Percentiles rank a stretch among this genome's conserved stretches.
Conservation (phyloP, 202 grass and related monocot genomes). For the Brachypodium distachyon region DNA sequence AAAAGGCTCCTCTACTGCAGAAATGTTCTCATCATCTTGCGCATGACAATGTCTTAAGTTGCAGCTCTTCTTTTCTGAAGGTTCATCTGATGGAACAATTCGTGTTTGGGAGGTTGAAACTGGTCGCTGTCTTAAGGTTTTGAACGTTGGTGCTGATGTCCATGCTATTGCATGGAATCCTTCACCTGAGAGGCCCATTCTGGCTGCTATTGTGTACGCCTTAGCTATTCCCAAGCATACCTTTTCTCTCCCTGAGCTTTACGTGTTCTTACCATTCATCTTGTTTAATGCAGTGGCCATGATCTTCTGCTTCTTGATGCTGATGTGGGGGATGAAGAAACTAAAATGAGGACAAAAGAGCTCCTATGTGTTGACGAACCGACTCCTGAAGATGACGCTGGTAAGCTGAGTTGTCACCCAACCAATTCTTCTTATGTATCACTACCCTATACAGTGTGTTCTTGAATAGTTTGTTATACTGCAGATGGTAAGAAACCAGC, state of each 20-base stretch:
- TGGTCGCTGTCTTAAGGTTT: slow-evolving; percentile 70
- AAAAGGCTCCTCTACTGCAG: not conserved
- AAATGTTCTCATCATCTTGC: not conserved
- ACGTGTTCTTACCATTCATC: slow-evolving; percentile 12
- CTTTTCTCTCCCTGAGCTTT: slow-evolving; percentile 1
- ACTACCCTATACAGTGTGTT: not conserved
- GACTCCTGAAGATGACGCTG: slow-evolving; percentile 41
- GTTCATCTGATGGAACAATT: slow-evolving; percentile 81
- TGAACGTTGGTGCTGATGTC: slow-evolving; percentile 66
- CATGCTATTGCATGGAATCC: slow-evolving; percentile 83
- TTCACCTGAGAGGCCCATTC: slow-evolving; percentile 61
- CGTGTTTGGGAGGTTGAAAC: slow-evolving; percentile 98
- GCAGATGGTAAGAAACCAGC: slow-evolving; percentile 64
- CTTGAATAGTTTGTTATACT: slow-evolving; percentile 25
- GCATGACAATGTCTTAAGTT: not conserved
- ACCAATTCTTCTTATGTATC: not conserved
- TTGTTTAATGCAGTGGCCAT: slow-evolving; percentile 48
- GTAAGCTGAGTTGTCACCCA: slow-evolving; percentile 24
- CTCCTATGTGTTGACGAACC: slow-evolving; percentile 48
- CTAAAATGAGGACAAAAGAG: slow-evolving; percentile 55
- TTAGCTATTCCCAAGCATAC: not conserved
- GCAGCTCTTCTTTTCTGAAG: slow-evolving; percentile 32
- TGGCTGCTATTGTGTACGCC: slow-evolving; percentile 80
- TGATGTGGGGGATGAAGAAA: slow-evolving; percentile 64
- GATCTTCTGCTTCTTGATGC: slow-evolving; percentile 78